Evolutionary conservation across 2,329 filamentous ascomycete genomes (phyloP).

Genomic region (Chrysosporium queenslandicum): DNA sequence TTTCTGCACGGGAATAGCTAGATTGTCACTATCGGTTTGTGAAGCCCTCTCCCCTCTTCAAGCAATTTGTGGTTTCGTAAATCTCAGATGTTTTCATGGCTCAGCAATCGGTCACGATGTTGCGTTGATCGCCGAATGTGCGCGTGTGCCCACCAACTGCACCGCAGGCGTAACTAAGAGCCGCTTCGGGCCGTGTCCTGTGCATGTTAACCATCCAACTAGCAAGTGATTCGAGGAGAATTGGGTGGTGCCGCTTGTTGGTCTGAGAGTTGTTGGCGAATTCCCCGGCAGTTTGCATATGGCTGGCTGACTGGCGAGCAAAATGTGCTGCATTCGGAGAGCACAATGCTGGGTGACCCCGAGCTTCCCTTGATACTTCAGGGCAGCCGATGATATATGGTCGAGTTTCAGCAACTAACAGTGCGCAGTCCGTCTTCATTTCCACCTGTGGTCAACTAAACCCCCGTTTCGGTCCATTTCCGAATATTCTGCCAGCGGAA

Average conservation of each 20-base stretch:
- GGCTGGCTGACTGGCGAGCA: not conserved
- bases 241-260: conserved; percentile 2
- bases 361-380: not conserved
- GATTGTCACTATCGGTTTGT: no score
- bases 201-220: not conserved
- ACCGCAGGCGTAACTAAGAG: not conserved
- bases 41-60: no score
- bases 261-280: not conserved
- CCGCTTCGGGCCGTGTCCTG: not conserved
- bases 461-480: conserved; percentile 5
- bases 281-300: not conserved
- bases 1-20: no score
- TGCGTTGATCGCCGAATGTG: conserved; percentile 9
- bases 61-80: not conserved
- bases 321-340: no score
- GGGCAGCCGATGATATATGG: not conserved
- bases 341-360: not conserved
- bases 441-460: conserved; percentile 3
- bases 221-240: not conserved
- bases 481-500: not conserved
- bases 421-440: not conserved
- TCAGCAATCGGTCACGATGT: no score
- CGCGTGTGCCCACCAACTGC: not conserved
- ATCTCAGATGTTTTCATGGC: not conserved
- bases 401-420: not conserved